Evolutionary conservation across 441 rosid genomes (phyloP), one percentile per base, ranked within the genome.

Genomic region (Eutrema salsugineum): DNA sequence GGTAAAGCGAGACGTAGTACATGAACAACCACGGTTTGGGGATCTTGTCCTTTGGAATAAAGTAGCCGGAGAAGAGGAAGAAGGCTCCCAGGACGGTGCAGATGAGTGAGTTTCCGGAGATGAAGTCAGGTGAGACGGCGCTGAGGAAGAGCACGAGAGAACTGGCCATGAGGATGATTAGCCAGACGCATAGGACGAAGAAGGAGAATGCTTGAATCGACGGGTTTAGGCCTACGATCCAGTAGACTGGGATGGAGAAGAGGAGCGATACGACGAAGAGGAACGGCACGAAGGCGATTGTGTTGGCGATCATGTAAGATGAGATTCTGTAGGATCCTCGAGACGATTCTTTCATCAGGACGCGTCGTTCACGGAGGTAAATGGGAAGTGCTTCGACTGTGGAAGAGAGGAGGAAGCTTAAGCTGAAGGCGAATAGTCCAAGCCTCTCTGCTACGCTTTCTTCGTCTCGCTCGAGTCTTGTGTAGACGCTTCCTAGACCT

Each of bases 321-420:
- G 94, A 88, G 28, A 86, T 81, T 27, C 69, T 71, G 65, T 88
- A 88, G 2, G 88, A 85, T 70, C 90, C 89, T 1, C 91, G 76
- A 0, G 94, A 86, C 3, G 89, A 58, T 64, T 88, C 94, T 73
- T 86, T 88, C 94, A 86, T 88, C 8, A 88, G 57, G 16, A 88
- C 89, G 0, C 89, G 83, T 3, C 91, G 83, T 67, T 88, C 91
- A 39, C 81, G 86, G 12, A 86, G 89, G 77, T 78, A 88, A 6
- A 86, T 85, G 1, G 94, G 91, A 35, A 88, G 87, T 6, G 94
- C 91, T 78, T 88, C 91, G 3, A 88, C 91, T 2, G 91, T 88
- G 11, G 93, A 84, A 6, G 93, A 88, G 15, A 88, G 84, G 14
- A 88, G 86, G 73, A 86, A 86, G 72, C 93, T 85, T 42, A 88